Evolutionary conservation across 1,139 yeast genomes (phyloP).

Genomic region (Kluyveromyces sp.): DNA sequence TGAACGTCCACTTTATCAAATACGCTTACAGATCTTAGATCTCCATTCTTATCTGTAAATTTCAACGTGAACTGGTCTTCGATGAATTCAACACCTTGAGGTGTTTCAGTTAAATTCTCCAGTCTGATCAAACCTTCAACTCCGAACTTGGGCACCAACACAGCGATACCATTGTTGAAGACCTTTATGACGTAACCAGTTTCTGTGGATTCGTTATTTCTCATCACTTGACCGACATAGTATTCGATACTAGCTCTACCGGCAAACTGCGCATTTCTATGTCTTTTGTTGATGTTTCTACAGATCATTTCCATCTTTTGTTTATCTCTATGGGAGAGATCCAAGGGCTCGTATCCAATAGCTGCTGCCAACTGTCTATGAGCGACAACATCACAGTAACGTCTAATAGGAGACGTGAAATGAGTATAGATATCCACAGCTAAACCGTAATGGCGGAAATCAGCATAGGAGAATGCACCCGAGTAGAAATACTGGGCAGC

Average conservation of each 20-base stretch:
- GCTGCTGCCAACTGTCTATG: slow-evolving; percentile 98
- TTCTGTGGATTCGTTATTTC: slow-evolving; percentile 62
- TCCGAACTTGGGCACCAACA: slow-evolving; percentile 93
- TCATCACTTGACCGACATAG: slow-evolving; percentile 96
- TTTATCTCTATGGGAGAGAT: slow-evolving; percentile 79
- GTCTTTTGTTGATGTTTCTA: slow-evolving; percentile 85
- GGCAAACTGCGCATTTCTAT: slow-evolving; percentile 97
- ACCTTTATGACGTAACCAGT: slow-evolving; percentile 91
- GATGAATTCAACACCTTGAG: slow-evolving; percentile 56
- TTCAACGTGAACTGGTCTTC: slow-evolving; percentile 71
- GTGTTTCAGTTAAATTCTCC: slow-evolving; percentile 64
- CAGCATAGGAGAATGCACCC: slow-evolving; percentile 90
- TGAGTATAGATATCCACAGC: slow-evolving; percentile 98
- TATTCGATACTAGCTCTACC: slow-evolving; percentile 97
- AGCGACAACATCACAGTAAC: slow-evolving; percentile 96
- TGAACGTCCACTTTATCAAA: slow-evolving; percentile 82
- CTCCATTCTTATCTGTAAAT: slow-evolving; percentile 44
- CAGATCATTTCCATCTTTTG: slow-evolving; percentile 84
- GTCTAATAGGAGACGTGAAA: slow-evolving; percentile 96
- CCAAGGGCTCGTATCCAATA: slow-evolving; percentile 82
- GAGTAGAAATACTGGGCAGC: slow-evolving; percentile 97
- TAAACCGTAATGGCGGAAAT: slow-evolving; percentile 91
- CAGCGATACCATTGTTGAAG: slow-evolving; percentile 91
- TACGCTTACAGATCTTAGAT: slow-evolving; percentile 50
- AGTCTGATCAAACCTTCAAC: slow-evolving; percentile 87